phyloP scores from a whole-genome alignment of 1,139 yeast genomes.

The Pichia sp. region DNA sequence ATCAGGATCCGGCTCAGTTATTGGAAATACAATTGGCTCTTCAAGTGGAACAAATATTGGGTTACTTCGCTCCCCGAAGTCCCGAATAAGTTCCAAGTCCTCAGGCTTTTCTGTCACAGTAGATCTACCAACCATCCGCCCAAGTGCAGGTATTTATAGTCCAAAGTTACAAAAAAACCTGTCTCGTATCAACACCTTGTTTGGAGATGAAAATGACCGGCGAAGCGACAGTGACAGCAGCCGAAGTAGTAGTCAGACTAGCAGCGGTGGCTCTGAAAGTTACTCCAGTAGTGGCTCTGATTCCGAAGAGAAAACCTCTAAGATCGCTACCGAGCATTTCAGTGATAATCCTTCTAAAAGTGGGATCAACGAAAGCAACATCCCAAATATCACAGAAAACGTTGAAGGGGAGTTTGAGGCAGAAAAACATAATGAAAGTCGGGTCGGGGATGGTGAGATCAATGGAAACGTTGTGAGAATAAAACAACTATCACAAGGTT shows the following conservation, averaged over 20 bases:
- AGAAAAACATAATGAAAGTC: not conserved
- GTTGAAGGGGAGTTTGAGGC: conserved; percentile 4
- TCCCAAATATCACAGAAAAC: not conserved
- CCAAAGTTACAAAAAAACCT: conserved; percentile 1
- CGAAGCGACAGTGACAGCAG: not conserved
- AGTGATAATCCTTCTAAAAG: not conserved
- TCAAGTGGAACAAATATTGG: not conserved
- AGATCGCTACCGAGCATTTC: not conserved
- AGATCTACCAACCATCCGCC: conserved; percentile 14
- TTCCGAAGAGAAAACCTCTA: not conserved
- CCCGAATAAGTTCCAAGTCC: not conserved
- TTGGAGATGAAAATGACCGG: not conserved
- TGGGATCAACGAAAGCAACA: not conserved
- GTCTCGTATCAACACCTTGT: not conserved
- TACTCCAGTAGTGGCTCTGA: not conserved
- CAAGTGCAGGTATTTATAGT: conserved; percentile 13
- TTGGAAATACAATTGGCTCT: not conserved
- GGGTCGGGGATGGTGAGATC: not conserved
- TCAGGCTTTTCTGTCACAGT: conserved; percentile 7
- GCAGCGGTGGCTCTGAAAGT: not conserved
- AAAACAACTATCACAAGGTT: no score
- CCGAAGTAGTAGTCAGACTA: not conserved
- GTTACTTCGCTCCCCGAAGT: not conserved
- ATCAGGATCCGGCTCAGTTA: not conserved
- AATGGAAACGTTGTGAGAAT: not conserved